Base-by-base conservation (phyloP, 164 flowering plant genomes). In the Malania oleifera region DNA sequence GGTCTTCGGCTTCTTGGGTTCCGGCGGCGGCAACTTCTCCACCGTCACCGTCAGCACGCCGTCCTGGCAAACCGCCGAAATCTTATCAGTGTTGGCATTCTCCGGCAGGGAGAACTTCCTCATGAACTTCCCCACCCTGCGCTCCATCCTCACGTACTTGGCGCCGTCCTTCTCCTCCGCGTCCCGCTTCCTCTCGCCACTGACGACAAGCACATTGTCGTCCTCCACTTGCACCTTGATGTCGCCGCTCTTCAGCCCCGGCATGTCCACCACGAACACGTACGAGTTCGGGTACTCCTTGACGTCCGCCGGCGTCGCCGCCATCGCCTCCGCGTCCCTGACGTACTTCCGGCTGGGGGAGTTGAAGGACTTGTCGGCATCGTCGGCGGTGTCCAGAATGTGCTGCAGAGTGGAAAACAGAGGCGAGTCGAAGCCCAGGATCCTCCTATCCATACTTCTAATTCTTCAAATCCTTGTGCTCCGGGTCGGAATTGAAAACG, bases 281-380 rank as follows among this genome's bases (percentile, higher is more conserved):
- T 69, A 73, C 41, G 77, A 51, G 25, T 51, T 62, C 1, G 67
- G 68, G 12, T 59, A 55, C 62, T 73, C 76, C 55, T 52, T 60
- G 2, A 73, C 61, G 38, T 73, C 76, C 23, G 65, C 76, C 10
- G 76, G 73, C 1, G 76, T 73, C 3, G 72, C 57, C 0, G 76
- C 86, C 85, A 84, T 82, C 22, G 87, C 90, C 68, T 69, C 73
- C 26, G 84, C 82, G 65, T 85, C 86, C 7, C 82, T 76, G 31
- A 80, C 81, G 77, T 80, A 84, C 57, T 72, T 60, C 17, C 74
- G 61, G 0, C 80, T 60, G 0, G 84, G 86, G 2, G 65, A 66
- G 65, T 54, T 63, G 48, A 22, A 17, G 7, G 73, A 28, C 49
- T 68, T 74, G 31, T 71, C 75, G 34, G 45, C 26, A 46, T 71